phyloP scores from a whole-genome alignment of 345 rosid species.

The Theobroma cacao region DNA sequence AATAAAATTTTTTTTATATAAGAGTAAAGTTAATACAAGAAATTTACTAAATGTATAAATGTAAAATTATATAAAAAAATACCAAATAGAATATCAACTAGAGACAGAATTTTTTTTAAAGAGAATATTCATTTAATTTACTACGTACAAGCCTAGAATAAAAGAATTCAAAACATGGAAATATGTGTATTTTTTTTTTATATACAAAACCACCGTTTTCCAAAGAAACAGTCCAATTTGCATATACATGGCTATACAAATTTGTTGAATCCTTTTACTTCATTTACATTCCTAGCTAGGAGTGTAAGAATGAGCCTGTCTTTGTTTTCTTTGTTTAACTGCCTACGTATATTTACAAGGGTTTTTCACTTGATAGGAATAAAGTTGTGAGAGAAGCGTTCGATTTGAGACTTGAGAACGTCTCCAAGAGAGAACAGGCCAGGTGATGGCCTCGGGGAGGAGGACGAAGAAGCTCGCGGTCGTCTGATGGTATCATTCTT shows the following conservation, averaged over 20 bases:
- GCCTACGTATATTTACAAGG: not conserved
- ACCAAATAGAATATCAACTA: too few species aligned
- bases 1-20: too few species aligned
- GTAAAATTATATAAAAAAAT: too few species aligned
- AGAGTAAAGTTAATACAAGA: too few species aligned
- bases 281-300: not conserved
- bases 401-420: constrained; percentile 42
- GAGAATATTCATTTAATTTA: too few species aligned
- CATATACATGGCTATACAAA: too few species aligned
- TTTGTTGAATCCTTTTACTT: not conserved
- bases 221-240: too few species aligned
- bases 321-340: not conserved
- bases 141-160: not conserved
- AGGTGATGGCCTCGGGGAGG: constrained; percentile 10
- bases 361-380: constrained; percentile 31
- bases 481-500: too few species aligned
- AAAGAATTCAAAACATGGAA: not conserved
- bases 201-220: not conserved
- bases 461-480: too few species aligned
- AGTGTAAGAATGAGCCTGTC: too few species aligned
- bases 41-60: too few species aligned
- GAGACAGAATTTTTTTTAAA: too few species aligned
- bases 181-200: not conserved
- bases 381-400: constrained; percentile 49
- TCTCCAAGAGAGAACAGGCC: constrained; percentile 42